Conservation (phyloP, 2,329 filamentous ascomycete species). For the Trichoderma breve region DNA sequence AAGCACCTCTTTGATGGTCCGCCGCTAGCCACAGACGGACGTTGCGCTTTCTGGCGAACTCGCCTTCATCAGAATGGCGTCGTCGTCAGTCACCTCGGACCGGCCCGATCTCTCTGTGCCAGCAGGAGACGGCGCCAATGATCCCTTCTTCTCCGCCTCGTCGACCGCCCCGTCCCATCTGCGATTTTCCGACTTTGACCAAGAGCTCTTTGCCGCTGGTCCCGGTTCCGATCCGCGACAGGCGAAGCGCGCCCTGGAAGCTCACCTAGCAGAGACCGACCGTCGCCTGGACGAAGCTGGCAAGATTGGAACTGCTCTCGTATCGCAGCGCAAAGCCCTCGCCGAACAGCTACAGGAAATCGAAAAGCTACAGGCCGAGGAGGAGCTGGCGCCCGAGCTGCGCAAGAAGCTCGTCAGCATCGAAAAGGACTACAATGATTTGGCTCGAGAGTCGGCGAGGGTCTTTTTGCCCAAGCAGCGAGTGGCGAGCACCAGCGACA, state of each 20-base stretch:
- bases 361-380: slow-evolving; percentile 71
- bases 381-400: slow-evolving; percentile 78
- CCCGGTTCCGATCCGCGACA: slow-evolving; percentile 78
- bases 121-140: slow-evolving; percentile 38
- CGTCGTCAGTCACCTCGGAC: slow-evolving; percentile 44
- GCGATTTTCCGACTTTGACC: slow-evolving; percentile 81
- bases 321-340: slow-evolving; percentile 83
- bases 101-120: slow-evolving; percentile 42
- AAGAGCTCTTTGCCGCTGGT: slow-evolving; percentile 73
- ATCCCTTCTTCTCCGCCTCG: slow-evolving; percentile 54
- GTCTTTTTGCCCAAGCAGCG: slow-evolving; percentile 85
- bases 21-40: slow-evolving; percentile 25
- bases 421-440: slow-evolving; percentile 92
- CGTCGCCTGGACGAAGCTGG: slow-evolving; percentile 88
- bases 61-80: slow-evolving; percentile 39
- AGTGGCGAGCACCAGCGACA: slow-evolving; percentile 70
- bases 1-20: slow-evolving; percentile 23
- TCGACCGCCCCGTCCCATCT: slow-evolving; percentile 49
- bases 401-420: slow-evolving; percentile 80
- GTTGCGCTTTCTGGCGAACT: slow-evolving; percentile 24
- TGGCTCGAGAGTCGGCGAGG: slow-evolving; percentile 83
- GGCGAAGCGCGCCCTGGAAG: slow-evolving; percentile 83
- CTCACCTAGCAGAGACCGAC: slow-evolving; percentile 89
- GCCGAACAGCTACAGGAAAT: slow-evolving; percentile 81
- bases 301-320: slow-evolving; percentile 79